These are phyloP conservation scores for Ophiorrhiza pumila DNA, from an alignment of 257 asterid genomes.

Conservation along the genomic window DNA sequence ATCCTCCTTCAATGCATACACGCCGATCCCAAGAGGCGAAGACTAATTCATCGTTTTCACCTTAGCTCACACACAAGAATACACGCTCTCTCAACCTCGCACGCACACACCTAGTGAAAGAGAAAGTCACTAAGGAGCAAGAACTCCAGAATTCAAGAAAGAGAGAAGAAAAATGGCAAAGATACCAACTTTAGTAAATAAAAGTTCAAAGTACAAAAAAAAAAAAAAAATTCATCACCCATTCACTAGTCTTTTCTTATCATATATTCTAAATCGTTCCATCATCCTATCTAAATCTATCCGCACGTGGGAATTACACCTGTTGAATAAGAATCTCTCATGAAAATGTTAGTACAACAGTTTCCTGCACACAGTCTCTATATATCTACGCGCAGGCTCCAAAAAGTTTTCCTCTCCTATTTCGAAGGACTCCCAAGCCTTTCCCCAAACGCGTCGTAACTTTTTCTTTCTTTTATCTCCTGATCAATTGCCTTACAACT, in stretches of 20 bases:
- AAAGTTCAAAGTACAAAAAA: conserved; percentile 43
- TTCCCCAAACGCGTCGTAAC: conserved; percentile 32
- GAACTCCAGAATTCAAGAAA: conserved; percentile 18
- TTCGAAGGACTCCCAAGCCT: conserved; percentile 14
- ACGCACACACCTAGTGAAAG: neutral
- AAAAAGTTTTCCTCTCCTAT: conserved; percentile 25
- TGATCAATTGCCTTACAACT: neutral
- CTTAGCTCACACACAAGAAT: conserved; percentile 16
- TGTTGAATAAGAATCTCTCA: conserved; percentile 17
- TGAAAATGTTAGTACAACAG: conserved; percentile 6
- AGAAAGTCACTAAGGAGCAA: conserved; percentile 6
- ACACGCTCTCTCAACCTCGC: neutral
- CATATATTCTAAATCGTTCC: conserved; percentile 37
- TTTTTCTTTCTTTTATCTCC: conserved; percentile 21
- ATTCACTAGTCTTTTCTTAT: conserved; percentile 35
- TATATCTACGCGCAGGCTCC: conserved; percentile 38
- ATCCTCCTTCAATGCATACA: conserved; percentile 33
- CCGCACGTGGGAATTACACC: conserved; percentile 68
- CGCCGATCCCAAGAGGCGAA: conserved; percentile 49
- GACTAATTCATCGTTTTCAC: conserved; percentile 18
- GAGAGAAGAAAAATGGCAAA: neutral
- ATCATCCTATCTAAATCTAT: conserved; percentile 42
- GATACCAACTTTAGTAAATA: conserved; percentile 30
- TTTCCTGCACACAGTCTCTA: conserved; percentile 23
- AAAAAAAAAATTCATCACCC: conserved; percentile 48